These are phyloP conservation scores for Tulasnella sp. DNA, from an alignment of 768 basidiomycete species.

Conservation along the genomic window DNA sequence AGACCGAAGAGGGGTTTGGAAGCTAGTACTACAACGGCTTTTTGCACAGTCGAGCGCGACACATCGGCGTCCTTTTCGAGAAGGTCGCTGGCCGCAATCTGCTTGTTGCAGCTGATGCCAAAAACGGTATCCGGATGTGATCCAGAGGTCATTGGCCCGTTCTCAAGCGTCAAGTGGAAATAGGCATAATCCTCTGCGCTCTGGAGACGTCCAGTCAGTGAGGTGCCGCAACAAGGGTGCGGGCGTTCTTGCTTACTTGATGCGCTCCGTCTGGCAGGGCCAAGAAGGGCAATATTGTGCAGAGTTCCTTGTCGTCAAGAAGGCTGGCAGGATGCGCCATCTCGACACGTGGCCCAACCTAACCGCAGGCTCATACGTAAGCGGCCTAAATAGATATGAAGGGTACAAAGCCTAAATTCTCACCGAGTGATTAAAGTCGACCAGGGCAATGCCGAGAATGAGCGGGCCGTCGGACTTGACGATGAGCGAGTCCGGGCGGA, in stretches of 20 bases:
- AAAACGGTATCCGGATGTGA: slow-evolving; percentile 74
- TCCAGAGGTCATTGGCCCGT: slow-evolving; percentile 21
- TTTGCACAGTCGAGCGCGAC: slow-evolving; percentile 93
- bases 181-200: slow-evolving; percentile 92
- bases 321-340: slow-evolving; percentile 35
- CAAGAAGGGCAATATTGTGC: slow-evolving; percentile 81
- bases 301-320: slow-evolving; percentile 75
- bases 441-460: slow-evolving; percentile 77
- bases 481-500: slow-evolving; percentile 67
- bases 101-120: slow-evolving; percentile 95
- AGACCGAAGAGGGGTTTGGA: slow-evolving; percentile 88
- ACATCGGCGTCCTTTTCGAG: slow-evolving; percentile 68
- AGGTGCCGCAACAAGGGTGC: neutral
- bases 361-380: slow-evolving; percentile 3
- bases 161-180: slow-evolving; percentile 69
- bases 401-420: slow-evolving; percentile 1
- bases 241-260: slow-evolving; percentile 41
- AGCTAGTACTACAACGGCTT: slow-evolving; percentile 90
- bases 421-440: slow-evolving; percentile 92
- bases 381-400: neutral
- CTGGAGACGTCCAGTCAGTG: slow-evolving; percentile 32
- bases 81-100: slow-evolving; percentile 71
- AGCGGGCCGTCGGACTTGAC: slow-evolving; percentile 47
- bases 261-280: slow-evolving; percentile 97
- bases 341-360: slow-evolving; percentile 91